A percentile compares a stretch with the other conserved stretches of the same genome.
Evolutionary conservation across 345 rosid species (phyloP).

Genomic region (Clarkia xantiana): DNA sequence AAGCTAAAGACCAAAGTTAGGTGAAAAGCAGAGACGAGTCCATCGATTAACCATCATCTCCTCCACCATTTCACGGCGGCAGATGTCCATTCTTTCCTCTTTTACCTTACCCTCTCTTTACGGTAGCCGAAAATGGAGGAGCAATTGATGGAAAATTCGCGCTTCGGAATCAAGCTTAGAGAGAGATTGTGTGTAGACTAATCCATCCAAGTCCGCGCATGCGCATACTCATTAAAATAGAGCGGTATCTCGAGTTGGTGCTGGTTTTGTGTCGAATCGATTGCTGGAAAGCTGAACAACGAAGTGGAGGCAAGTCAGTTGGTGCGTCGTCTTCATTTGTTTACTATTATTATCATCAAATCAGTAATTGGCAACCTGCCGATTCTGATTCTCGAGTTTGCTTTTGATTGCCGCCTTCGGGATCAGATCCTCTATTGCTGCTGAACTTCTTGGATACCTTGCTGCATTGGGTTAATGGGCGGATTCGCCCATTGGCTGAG

Average conservation of each 20-base stretch:
- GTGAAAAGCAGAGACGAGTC: constrained; percentile 9
- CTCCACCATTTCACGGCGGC: not conserved
- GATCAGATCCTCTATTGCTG: constrained; percentile 1
- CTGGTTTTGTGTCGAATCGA: constrained; percentile 4
- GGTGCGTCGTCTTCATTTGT: not conserved
- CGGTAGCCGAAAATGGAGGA: constrained; percentile 2
- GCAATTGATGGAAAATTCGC: not conserved
- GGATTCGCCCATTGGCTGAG: constrained; percentile 5
- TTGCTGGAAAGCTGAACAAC: not conserved
- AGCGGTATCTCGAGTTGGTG: constrained; percentile 5
- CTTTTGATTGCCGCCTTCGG: not conserved
- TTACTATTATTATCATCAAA: not conserved
- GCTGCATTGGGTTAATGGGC: constrained; percentile 8
- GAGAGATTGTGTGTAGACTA: not conserved
- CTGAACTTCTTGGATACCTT: not conserved
- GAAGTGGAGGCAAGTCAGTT: not conserved
- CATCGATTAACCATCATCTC: not conserved
- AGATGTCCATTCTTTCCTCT: not conserved
- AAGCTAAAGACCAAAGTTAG: constrained; percentile 5
- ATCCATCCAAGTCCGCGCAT: not conserved
- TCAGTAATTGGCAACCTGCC: not conserved
- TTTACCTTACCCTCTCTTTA: constrained; percentile 1
- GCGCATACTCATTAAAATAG: constrained; percentile 4
- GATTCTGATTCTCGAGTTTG: not conserved
- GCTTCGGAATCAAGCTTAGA: not conserved